A percentile compares a stretch with the other conserved stretches of the same genome.
Conservation (phyloP, 345 rosid species). For the Acer campestre region DNA sequence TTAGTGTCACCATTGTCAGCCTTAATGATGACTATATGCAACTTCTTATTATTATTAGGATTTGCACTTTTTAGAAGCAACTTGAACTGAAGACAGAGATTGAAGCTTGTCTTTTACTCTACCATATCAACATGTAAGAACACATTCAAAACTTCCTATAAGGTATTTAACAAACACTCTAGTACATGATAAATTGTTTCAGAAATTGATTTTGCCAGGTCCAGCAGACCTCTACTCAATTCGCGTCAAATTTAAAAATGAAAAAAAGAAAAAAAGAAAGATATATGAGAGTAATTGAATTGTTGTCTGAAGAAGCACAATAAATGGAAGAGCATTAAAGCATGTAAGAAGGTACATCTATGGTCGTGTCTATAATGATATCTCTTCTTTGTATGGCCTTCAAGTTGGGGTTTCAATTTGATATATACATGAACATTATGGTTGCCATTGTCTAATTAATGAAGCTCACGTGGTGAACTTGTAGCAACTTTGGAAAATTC, state of each 20-base stretch:
- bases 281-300: neutral
- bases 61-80: neutral
- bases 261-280: no score
- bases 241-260: no score
- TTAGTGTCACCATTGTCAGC: neutral
- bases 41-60: neutral
- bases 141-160: no score
- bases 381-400: neutral
- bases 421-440: neutral
- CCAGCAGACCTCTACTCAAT: no score
- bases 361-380: neutral
- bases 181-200: no score
- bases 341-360: neutral
- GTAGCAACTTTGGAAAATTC: neutral
- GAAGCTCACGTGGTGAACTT: constrained; percentile 13
- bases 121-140: no score
- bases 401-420: neutral
- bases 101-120: neutral
- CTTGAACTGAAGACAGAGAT: neutral
- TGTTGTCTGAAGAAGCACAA: neutral
- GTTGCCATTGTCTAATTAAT: constrained; percentile 10
- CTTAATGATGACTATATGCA: neutral
- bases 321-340: neutral
- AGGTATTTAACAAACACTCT: no score
- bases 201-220: no score